Conservation (phyloP, 345 rosid genomes). For the Eucalyptus erythrocorys region DNA sequence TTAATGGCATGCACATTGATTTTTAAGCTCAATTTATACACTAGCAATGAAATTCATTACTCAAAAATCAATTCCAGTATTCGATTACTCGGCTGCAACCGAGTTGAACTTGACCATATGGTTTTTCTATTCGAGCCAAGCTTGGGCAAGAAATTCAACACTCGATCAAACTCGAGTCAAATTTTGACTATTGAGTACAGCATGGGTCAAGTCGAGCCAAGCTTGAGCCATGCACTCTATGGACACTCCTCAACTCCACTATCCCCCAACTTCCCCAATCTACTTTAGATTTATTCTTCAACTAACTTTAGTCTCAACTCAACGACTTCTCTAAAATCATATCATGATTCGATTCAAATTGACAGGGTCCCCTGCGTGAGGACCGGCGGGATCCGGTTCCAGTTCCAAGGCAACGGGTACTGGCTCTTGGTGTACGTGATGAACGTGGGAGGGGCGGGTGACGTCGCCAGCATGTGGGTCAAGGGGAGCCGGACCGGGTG, state of each 20-base stretch:
- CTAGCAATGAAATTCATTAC: background rate
- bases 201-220: background rate
- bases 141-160: background rate
- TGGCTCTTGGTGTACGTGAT: slow-evolving; percentile 57
- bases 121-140: background rate
- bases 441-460: slow-evolving; percentile 75
- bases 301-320: background rate
- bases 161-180: background rate
- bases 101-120: background rate
- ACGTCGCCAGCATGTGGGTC: slow-evolving; percentile 36
- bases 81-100: background rate
- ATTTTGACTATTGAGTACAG: background rate
- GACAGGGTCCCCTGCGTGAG: slow-evolving; percentile 41
- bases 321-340: background rate
- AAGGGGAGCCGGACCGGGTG: slow-evolving; percentile 66
- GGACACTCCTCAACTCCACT: background rate
- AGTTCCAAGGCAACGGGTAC: slow-evolving; percentile 42
- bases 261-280: background rate
- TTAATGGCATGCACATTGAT: background rate
- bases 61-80: background rate
- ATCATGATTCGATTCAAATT: background rate
- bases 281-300: background rate
- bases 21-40: background rate
- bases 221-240: background rate
- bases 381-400: slow-evolving; percentile 28